phyloP scores from a whole-genome alignment of 169 alveolate genomes.

The Eimeria zaria region DNA sequence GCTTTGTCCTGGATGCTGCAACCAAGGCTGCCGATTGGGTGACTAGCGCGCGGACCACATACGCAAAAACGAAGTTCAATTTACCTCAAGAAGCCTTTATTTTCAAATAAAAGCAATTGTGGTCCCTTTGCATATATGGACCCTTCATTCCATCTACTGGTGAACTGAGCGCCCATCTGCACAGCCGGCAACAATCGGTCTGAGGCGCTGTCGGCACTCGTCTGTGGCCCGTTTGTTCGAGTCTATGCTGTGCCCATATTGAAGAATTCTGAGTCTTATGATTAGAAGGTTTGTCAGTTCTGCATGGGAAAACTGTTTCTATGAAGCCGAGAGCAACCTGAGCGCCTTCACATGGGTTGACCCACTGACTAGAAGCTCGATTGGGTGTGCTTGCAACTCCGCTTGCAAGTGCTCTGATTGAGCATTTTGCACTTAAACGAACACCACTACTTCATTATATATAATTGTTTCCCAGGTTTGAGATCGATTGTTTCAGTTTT shows the following conservation, averaged over 20 bases:
- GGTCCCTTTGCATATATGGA: background rate
- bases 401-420: background rate
- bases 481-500: background rate
- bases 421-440: background rate
- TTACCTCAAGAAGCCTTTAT: background rate
- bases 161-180: background rate
- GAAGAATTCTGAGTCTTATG: background rate
- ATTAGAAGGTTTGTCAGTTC: background rate
- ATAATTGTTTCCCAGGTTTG: background rate
- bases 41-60: background rate
- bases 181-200: background rate
- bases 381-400: background rate
- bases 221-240: background rate
- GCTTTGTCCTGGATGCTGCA: background rate
- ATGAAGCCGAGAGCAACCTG: background rate
- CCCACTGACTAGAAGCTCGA: background rate
- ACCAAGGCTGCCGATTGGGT: background rate
- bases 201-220: conserved; percentile 14
- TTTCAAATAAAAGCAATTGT: background rate
- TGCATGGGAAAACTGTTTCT: background rate
- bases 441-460: background rate
- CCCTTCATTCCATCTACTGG: background rate
- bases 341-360: background rate
- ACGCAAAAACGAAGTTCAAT: background rate
- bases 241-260: background rate